Percentiles rank a stretch among this genome's conserved stretches.
phyloP scores from a whole-genome alignment of 305 asterid species.

The Fraxinus sp. region DNA sequence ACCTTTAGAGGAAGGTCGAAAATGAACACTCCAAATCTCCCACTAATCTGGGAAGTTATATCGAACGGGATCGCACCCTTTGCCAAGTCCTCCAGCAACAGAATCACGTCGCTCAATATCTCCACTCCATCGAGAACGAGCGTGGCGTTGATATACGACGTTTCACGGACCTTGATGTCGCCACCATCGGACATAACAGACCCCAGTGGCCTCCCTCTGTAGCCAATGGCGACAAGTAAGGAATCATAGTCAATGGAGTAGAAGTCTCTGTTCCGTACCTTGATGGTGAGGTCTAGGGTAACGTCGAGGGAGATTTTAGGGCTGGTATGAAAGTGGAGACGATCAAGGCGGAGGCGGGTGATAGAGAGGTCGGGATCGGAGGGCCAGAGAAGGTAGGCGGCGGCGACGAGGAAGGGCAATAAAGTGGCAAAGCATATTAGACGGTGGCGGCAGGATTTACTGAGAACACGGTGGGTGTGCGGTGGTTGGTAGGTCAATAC shows the following conservation, averaged over 20 bases:
- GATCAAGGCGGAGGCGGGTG: slow-evolving; percentile 55
- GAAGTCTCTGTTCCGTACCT: slow-evolving; percentile 61
- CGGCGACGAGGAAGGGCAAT: slow-evolving; percentile 53
- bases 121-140: slow-evolving; percentile 49
- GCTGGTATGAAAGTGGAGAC: slow-evolving; percentile 45
- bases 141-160: slow-evolving; percentile 56
- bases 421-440: slow-evolving; percentile 38
- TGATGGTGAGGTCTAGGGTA: slow-evolving; percentile 57
- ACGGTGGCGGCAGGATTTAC: slow-evolving; percentile 41
- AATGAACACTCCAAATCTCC: slow-evolving; percentile 51
- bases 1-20: slow-evolving; percentile 75
- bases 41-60: slow-evolving; percentile 50
- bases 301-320: slow-evolving; percentile 57
- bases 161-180: slow-evolving; percentile 45
- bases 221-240: slow-evolving; percentile 58
- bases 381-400: slow-evolving; percentile 71
- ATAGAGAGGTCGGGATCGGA: slow-evolving; percentile 69
- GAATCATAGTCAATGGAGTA: slow-evolving; percentile 62
- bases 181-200: slow-evolving; percentile 57
- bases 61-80: slow-evolving; percentile 48
- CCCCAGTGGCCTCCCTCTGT: slow-evolving; percentile 76
- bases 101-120: slow-evolving; percentile 44
- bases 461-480: slow-evolving; percentile 41
- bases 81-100: slow-evolving; percentile 55
- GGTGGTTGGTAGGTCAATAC: slow-evolving; percentile 50